Evolutionary conservation across 1,139 yeast genomes (phyloP).

Genomic region (Zygosaccharomyces sapae): DNA sequence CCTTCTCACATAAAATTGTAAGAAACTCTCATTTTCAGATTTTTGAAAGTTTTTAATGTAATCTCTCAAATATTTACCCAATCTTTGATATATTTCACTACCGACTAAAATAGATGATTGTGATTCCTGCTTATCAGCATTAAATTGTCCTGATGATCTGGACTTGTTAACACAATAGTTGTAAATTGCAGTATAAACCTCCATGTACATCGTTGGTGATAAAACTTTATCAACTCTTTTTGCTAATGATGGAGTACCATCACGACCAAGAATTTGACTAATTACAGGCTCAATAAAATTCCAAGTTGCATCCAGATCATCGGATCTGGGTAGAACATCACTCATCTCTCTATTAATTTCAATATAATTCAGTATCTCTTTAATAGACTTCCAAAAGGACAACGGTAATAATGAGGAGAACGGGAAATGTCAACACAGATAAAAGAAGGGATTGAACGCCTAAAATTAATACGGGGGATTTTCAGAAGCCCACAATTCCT

Average conservation of each 20-base stretch:
- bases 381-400: neutral
- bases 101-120: conserved; percentile 57
- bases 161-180: conserved; percentile 89
- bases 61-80: conserved; percentile 59
- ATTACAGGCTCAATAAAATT: conserved; percentile 69
- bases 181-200: conserved; percentile 79
- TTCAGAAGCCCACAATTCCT: neutral
- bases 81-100: conserved; percentile 75
- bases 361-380: neutral
- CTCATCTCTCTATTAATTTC: conserved; percentile 24
- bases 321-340: conserved; percentile 38
- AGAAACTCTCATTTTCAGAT: conserved; percentile 59
- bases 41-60: conserved; percentile 52
- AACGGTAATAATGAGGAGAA: neutral
- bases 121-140: conserved; percentile 33
- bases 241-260: conserved; percentile 18
- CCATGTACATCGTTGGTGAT: conserved; percentile 70
- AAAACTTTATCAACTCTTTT: conserved; percentile 53
- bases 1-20: conserved; percentile 78
- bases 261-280: conserved; percentile 60
- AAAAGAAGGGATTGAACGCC: neutral
- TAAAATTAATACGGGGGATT: neutral
- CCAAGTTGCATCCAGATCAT: conserved; percentile 70
- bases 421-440: neutral
- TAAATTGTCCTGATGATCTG: conserved; percentile 44